phyloP scores from a whole-genome alignment of 2,329 filamentous ascomycete genomes.

The Cladophialophora bantiana region DNA sequence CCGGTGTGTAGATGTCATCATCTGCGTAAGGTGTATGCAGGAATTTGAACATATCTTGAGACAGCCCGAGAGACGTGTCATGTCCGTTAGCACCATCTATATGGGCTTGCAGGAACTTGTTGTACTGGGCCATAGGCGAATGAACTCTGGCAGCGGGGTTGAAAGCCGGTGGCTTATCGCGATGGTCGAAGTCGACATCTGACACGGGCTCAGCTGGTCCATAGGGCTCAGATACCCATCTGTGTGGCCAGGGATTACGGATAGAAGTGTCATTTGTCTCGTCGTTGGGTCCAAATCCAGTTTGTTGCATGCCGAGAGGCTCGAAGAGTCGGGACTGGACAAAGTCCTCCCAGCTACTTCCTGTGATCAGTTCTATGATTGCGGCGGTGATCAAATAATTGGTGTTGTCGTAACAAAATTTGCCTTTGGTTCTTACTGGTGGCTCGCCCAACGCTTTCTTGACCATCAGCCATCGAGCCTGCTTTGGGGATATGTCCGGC shows the following conservation, averaged over 20 bases:
- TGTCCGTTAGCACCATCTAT: background rate
- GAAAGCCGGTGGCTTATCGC: conserved; percentile 9
- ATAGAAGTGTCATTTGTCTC: conserved; percentile 6
- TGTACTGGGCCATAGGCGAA: background rate
- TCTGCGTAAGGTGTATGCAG: conserved; percentile 9
- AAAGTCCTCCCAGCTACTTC: conserved; percentile 3
- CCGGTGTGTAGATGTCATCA: background rate
- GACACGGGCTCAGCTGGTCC: background rate
- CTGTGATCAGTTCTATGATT: conserved; percentile 4
- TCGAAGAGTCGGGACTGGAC: conserved; percentile 3
- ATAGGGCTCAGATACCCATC: background rate
- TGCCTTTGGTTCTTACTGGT: conserved; percentile 4
- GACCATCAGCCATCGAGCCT: background rate
- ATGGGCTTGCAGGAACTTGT: conserved; percentile 15
- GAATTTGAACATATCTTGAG: background rate
- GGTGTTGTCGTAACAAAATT: conserved; percentile 17
- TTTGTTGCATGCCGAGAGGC: conserved; percentile 1
- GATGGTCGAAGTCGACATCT: background rate
- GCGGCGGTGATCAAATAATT: conserved; percentile 22
- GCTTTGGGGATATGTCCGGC: conserved; percentile 1
- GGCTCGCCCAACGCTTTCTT: background rate
- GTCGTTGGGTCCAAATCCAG: conserved; percentile 9
- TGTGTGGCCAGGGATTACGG: conserved; percentile 19
- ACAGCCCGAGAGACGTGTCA: conserved; percentile 6
- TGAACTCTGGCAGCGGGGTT: conserved; percentile 12